A percentile compares a stretch with the other conserved stretches of the same genome.
phyloP scores from a whole-genome alignment of 2,329 filamentous ascomycete genomes.

The Nemania abortiva region DNA sequence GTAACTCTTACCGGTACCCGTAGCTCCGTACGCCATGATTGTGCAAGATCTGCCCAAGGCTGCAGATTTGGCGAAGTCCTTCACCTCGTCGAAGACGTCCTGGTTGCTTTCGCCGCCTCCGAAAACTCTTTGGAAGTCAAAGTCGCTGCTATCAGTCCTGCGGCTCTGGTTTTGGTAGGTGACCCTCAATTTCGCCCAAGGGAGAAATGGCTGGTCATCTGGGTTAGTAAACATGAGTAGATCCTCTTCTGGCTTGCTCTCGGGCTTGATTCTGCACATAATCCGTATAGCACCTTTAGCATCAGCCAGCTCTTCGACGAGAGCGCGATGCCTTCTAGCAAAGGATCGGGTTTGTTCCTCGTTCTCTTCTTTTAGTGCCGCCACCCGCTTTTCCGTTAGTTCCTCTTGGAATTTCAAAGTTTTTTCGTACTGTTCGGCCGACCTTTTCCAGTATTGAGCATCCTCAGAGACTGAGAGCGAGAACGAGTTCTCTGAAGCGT shows the following conservation, averaged over 20 bases:
- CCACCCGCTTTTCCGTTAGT: not conserved
- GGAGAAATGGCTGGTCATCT: constrained; percentile 63
- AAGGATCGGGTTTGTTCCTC: not conserved
- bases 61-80: constrained; percentile 91
- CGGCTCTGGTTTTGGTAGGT: constrained; percentile 77
- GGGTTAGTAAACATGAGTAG: constrained; percentile 50
- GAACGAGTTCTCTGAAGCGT: too few species aligned
- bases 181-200: constrained; percentile 85
- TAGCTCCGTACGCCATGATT: constrained; percentile 98
- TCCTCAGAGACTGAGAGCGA: not conserved
- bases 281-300: constrained; percentile 97
- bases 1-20: constrained; percentile 92
- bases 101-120: constrained; percentile 79
- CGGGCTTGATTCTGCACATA: constrained; percentile 90
- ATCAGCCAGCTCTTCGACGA: constrained; percentile 96
- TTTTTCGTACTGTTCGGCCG: not conserved
- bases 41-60: constrained; percentile 96
- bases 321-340: constrained; percentile 64
- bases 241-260: constrained; percentile 67
- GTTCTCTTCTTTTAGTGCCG: not conserved
- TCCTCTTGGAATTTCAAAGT: not conserved
- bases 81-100: constrained; percentile 92
- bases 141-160: constrained; percentile 79
- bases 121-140: constrained; percentile 94
- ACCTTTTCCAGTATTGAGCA: not conserved